Base-by-base conservation (phyloP, 2,329 filamentous ascomycete genomes). In the Fusarium guadeloupense region DNA sequence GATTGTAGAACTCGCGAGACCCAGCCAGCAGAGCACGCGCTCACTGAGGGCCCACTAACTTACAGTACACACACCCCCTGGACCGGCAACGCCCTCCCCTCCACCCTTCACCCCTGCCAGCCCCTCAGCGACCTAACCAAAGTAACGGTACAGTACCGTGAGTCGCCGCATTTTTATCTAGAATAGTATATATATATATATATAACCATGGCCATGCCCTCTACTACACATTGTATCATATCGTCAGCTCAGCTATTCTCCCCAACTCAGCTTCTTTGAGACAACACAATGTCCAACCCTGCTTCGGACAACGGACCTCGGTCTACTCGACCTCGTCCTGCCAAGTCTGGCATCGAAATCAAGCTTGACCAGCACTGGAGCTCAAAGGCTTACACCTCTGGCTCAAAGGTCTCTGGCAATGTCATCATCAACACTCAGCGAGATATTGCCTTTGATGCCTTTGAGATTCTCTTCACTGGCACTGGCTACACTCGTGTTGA, bases 371-470 rank as follows among this genome's bases (percentile, higher is more conserved):
- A 81, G 70, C 81, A 86, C 75, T 85, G 78, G 72, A 77, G 66
- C 59, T 79, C 81, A 68, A 84, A 83, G 70, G 78, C 85, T 40
- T 87, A 86, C 72, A 84, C 81, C 5, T 82, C 83, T 1, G 78
- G 78, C n/a, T 83, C 82, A 13, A 72, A 77, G 58, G 74, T 87
- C 42, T 74, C 77, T 9, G 84, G 84, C 47, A 74, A 78, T 35
- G 81, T 81, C 58, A 71, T 76, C 51, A 77, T 87, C 69, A 77
- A 71, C 30, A 72, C 80, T 9, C 70, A 71, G 37, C 76, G 75
- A 41, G 79, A 85, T 63, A 77, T 79, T 16, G 74, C 73, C 19
- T 86, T 85, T 70, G 80, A 84, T 65, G 69, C 70, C 28, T 70
- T 86, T 46, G 81, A 85, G 64, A 81, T 87, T 62, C 63, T 83